Evolutionary conservation across 2,329 filamentous ascomycete species (phyloP).

Genomic region (Pochonia chlamydosporia): DNA sequence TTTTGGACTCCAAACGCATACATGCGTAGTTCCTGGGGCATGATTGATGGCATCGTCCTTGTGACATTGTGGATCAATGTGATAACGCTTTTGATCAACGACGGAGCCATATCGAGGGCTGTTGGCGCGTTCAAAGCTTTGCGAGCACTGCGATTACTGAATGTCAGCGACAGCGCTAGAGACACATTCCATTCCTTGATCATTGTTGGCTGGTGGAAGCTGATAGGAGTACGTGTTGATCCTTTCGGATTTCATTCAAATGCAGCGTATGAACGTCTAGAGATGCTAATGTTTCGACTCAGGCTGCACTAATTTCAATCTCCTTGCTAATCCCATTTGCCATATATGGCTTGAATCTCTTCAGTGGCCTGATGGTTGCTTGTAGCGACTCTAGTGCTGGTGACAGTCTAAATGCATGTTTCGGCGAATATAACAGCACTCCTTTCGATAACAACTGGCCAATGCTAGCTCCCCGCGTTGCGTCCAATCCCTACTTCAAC

Average conservation of each 20-base stretch:
- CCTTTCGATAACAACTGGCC: slow-evolving; percentile 73
- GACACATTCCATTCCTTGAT: slow-evolving; percentile 97
- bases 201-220: slow-evolving; percentile 89
- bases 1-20: slow-evolving; percentile 98
- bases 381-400: slow-evolving; percentile 66
- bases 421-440: slow-evolving; percentile 71
- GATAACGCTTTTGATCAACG: slow-evolving; percentile 70
- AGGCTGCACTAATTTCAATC: slow-evolving; percentile 85
- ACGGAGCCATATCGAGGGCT: slow-evolving; percentile 80
- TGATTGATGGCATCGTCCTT: slow-evolving; percentile 88
- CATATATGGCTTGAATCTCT: slow-evolving; percentile 90
- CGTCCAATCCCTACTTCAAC: slow-evolving; percentile 75
- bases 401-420: slow-evolving; percentile 64
- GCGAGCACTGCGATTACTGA: slow-evolving; percentile 82
- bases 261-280: not conserved
- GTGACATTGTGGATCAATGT: slow-evolving; percentile 96
- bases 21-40: slow-evolving; percentile 91
- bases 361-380: slow-evolving; percentile 70
- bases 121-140: slow-evolving; percentile 97
- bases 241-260: not conserved
- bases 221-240: slow-evolving; percentile 62
- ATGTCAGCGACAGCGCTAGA: slow-evolving; percentile 91
- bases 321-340: slow-evolving; percentile 94
- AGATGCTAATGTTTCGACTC: slow-evolving; percentile 10
- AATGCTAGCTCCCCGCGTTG: slow-evolving; percentile 75